These are phyloP conservation scores for Ganoderma lingzhi DNA, from an alignment of 1,284 basidiomycete species.

Conservation along the genomic window DNA sequence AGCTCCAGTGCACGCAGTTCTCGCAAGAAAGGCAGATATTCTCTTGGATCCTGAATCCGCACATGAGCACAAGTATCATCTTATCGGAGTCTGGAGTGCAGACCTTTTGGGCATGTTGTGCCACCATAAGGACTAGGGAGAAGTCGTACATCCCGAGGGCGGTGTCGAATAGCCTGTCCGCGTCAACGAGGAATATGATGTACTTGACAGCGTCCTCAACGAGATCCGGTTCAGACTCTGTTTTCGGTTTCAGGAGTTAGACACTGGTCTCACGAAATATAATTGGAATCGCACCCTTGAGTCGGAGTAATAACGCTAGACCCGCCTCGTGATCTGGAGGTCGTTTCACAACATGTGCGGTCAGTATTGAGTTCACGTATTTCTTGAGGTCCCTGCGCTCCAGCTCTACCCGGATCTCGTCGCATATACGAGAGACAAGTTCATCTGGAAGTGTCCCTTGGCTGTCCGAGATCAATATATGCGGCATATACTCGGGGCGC, in stretches of 20 bases:
- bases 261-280: background rate
- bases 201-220: constrained; percentile 98
- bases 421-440: constrained; percentile 80
- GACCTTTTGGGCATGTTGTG: constrained; percentile 97
- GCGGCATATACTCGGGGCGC: too few species aligned
- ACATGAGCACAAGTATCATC: background rate
- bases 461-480: constrained; percentile 45
- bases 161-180: constrained; percentile 91
- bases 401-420: constrained; percentile 79
- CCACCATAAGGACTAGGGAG: constrained; percentile 93
- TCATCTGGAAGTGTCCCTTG: constrained; percentile 62
- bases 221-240: constrained; percentile 76
- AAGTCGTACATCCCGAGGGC: constrained; percentile 99
- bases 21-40: constrained; percentile 96
- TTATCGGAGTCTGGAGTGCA: constrained; percentile 11
- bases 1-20: constrained; percentile 85
- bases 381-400: constrained; percentile 76
- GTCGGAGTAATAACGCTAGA: constrained; percentile 76
- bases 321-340: constrained; percentile 94
- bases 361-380: constrained; percentile 93
- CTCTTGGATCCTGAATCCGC: constrained; percentile 85
- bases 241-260: background rate
- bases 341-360: constrained; percentile 91
- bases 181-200: constrained; percentile 97
- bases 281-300: constrained; percentile 67